Evolutionary conservation across 2,329 filamentous ascomycete genomes (phyloP).

Genomic region (Scedosporium apiospermum): DNA sequence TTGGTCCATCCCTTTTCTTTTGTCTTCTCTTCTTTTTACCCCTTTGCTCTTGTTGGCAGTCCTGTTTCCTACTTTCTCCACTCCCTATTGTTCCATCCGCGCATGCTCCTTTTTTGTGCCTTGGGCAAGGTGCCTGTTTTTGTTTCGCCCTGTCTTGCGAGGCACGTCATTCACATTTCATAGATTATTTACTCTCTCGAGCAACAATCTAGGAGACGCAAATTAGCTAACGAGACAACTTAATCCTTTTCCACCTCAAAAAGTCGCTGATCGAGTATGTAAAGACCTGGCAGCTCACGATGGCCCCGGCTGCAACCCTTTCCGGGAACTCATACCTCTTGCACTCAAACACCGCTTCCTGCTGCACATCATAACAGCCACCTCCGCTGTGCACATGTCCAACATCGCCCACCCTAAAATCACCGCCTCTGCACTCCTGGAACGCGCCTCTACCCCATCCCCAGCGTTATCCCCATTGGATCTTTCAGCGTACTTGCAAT

Average conservation of each 20-base stretch:
- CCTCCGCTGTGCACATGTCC: slow-evolving; percentile 39
- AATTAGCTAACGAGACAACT: slow-evolving; percentile 2
- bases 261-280: slow-evolving; percentile 39
- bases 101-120: not conserved
- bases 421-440: slow-evolving; percentile 13
- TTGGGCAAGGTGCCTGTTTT: too few species aligned
- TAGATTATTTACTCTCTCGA: slow-evolving; percentile 13
- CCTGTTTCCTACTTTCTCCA: not conserved
- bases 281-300: slow-evolving; percentile 44
- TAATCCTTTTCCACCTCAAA: not conserved
- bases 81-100: not conserved
- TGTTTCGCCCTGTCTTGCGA: not conserved
- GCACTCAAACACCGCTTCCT: slow-evolving; percentile 35
- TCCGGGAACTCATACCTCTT: slow-evolving; percentile 37
- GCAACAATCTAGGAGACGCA: slow-evolving; percentile 1
- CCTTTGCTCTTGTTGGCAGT: not conserved
- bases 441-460: not conserved
- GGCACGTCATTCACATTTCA: not conserved
- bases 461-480: slow-evolving; percentile 19
- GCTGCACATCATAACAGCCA: slow-evolving; percentile 37
- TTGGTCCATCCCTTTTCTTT: slow-evolving; percentile 15
- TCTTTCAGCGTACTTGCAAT: slow-evolving; percentile 25
- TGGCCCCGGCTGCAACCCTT: slow-evolving; percentile 34
- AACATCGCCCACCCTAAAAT: slow-evolving; percentile 29
- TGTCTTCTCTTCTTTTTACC: not conserved